Conservation (phyloP, 371 early-diverging fungal genomes). For the Zopfochytrium polystomum region DNA sequence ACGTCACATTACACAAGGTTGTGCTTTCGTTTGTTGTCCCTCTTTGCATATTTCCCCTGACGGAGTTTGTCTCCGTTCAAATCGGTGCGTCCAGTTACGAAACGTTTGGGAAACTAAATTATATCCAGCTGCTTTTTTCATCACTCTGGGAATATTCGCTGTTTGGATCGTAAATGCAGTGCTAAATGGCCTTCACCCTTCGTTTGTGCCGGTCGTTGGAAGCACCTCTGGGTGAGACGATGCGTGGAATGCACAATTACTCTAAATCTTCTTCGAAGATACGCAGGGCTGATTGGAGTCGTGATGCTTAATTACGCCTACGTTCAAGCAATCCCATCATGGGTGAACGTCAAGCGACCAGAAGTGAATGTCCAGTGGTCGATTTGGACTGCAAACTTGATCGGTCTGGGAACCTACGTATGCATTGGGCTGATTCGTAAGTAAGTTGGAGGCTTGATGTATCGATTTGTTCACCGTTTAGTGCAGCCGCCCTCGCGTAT, state of each 20-base stretch:
- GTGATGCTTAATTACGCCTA: constrained; percentile 37
- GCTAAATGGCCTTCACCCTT: constrained; percentile 11
- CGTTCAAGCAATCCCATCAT: constrained; percentile 28
- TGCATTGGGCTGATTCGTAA: constrained; percentile 25
- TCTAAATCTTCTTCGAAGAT: too few species aligned
- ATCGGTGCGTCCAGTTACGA: neutral
- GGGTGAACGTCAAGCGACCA: constrained; percentile 31
- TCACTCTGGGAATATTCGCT: constrained; percentile 29
- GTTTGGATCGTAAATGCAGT: constrained; percentile 31
- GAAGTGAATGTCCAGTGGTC: constrained; percentile 30
- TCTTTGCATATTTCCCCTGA: constrained; percentile 21
- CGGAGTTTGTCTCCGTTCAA: constrained; percentile 22
- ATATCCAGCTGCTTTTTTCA: constrained; percentile 28
- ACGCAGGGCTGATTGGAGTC: constrained; percentile 29
- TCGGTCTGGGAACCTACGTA: constrained; percentile 16
- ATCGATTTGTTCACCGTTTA: neutral
- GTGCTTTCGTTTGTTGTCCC: constrained; percentile 23
- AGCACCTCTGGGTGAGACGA: constrained; percentile 20
- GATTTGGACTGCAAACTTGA: constrained; percentile 20
- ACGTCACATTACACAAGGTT: neutral
- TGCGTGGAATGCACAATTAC: too few species aligned
- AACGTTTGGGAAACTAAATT: too few species aligned
- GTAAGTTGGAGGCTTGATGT: neutral
- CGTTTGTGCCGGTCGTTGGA: constrained; percentile 22
- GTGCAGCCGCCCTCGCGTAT: constrained; percentile 25